phyloP scores from a whole-genome alignment of 345 rosid genomes.

The Ailanthus altissimus region DNA sequence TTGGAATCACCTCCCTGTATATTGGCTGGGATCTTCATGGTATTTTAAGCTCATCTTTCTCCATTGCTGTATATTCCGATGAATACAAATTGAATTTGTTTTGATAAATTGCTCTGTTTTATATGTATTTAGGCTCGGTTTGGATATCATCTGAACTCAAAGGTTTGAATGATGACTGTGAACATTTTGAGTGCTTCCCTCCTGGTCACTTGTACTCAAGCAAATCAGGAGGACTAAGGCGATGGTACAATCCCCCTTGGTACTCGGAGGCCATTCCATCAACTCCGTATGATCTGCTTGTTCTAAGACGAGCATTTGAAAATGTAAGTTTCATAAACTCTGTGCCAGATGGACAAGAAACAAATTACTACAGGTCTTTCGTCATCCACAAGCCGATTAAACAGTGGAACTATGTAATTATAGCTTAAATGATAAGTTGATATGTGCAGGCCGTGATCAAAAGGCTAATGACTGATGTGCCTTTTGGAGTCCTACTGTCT shows the following conservation, averaged over 20 bases:
- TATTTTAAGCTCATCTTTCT: conserved; percentile 8
- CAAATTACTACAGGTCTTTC: not conserved
- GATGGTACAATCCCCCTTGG: conserved; percentile 96
- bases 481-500: conserved; percentile 88
- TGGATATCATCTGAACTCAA: conserved; percentile 90
- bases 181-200: conserved; percentile 83
- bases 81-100: not conserved
- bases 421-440: not conserved
- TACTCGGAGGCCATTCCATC: conserved; percentile 69
- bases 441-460: conserved; percentile 76
- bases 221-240: conserved; percentile 63
- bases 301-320: conserved; percentile 68
- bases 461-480: conserved; percentile 93
- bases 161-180: conserved; percentile 87
- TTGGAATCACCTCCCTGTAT: conserved; percentile 93
- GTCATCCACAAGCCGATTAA: not conserved
- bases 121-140: conserved; percentile 54
- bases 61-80: not conserved
- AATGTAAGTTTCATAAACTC: conserved; percentile 43
- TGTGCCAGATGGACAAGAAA: not conserved
- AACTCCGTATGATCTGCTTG: conserved; percentile 73
- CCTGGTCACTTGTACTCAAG: conserved; percentile 94
- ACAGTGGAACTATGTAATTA: not conserved
- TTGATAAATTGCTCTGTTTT: not conserved
- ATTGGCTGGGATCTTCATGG: conserved; percentile 97